Conservation (phyloP, 1,284 basidiomycete genomes). For the Trichosporon asahii region DNA sequence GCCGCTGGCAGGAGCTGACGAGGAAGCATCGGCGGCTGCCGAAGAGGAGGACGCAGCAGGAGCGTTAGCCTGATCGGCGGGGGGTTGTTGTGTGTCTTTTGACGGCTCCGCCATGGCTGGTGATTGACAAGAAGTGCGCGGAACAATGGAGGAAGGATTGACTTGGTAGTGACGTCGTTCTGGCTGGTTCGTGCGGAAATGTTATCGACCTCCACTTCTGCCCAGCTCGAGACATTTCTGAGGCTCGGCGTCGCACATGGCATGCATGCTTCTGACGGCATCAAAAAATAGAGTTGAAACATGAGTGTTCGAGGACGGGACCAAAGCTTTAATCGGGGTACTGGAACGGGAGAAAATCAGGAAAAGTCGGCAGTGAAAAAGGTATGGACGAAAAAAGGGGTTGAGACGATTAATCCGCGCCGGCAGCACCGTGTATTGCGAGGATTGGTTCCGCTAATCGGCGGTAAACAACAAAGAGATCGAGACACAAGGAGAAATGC, state of each 20-base stretch:
- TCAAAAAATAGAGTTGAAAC: constrained; percentile 3
- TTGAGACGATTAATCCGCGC: constrained; percentile 7
- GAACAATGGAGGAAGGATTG: constrained; percentile 1
- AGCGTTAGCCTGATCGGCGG: neutral
- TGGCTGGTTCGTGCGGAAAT: neutral
- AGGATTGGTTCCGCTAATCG: constrained; percentile 2
- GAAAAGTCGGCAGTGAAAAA: neutral
- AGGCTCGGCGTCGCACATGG: neutral
- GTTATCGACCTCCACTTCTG: constrained; percentile 7
- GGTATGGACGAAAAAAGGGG: neutral
- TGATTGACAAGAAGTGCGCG: constrained; percentile 1
- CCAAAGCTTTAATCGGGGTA: neutral
- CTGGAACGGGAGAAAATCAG: constrained; percentile 4
- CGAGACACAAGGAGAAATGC: neutral
- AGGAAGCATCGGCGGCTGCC: neutral
- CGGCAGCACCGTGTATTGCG: neutral
- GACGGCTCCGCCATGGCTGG: neutral
- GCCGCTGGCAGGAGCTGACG: constrained; percentile 5
- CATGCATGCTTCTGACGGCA: neutral
- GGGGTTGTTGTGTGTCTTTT: neutral
- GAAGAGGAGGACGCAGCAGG: neutral
- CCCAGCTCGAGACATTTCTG: neutral
- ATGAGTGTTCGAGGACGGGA: constrained; percentile 6
- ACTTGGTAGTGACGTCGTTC: constrained; percentile 6
- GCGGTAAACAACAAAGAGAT: neutral